Percentiles rank a stretch among this genome's conserved stretches.
Conservation (phyloP, 73 alveolate genomes). For the Tetrahymena malaccensis region DNA sequence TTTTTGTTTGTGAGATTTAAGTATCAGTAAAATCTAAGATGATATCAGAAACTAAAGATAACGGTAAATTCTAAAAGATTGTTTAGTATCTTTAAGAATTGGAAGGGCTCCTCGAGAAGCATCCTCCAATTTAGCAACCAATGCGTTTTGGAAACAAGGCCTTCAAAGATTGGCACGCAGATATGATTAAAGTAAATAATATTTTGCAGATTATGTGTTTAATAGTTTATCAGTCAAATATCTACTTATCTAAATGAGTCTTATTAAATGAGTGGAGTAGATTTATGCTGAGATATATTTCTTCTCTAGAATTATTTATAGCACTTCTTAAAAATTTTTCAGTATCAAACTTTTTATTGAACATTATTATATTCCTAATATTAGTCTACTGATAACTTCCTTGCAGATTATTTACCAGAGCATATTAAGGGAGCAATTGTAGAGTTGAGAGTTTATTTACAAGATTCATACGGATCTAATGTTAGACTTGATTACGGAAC, state of each 20-base stretch:
- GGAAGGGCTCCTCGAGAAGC: constrained; percentile 53
- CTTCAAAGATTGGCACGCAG: constrained; percentile 79
- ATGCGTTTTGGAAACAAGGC: constrained; percentile 97
- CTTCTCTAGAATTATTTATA: too few species aligned
- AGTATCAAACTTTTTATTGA: too few species aligned
- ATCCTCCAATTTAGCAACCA: constrained; percentile 87
- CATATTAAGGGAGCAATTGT: constrained; percentile 59
- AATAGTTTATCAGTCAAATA: not conserved
- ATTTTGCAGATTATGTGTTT: constrained; percentile 26
- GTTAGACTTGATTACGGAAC: constrained; percentile 98
- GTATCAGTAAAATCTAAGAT: constrained; percentile 1
- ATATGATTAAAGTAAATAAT: constrained; percentile 52
- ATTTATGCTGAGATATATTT: not conserved
- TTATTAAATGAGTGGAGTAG: not conserved
- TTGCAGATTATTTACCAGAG: constrained; percentile 25
- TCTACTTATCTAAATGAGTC: not conserved
- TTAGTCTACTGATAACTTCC: not conserved
- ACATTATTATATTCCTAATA: not conserved
- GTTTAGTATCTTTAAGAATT: not conserved
- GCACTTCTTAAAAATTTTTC: not conserved
- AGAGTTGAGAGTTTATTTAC: constrained; percentile 79
- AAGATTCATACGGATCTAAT: constrained; percentile 91
- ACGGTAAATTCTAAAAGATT: not conserved
- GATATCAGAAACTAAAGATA: constrained; percentile 1
- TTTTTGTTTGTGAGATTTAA: not conserved